phyloP scores from a whole-genome alignment of 169 alveolate genomes.

The Plasmodium gallinaceum region DNA sequence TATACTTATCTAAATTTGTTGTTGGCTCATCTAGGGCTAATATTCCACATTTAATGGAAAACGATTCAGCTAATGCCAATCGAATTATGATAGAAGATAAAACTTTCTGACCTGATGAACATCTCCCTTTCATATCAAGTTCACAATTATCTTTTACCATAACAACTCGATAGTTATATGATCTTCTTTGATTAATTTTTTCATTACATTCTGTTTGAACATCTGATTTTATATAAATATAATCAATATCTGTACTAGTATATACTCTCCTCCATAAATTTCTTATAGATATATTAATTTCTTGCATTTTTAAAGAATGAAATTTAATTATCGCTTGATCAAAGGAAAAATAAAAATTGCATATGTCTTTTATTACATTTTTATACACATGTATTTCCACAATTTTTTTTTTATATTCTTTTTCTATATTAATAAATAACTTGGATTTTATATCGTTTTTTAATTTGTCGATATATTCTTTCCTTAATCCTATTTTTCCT shows the following conservation, averaged over 20 bases:
- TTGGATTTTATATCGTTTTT: constrained; percentile 77
- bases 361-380: constrained; percentile 67
- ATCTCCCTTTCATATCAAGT: constrained; percentile 96
- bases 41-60: constrained; percentile 97
- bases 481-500: constrained; percentile 54
- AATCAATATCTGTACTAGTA: constrained; percentile 95
- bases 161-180: constrained; percentile 88
- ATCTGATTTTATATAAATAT: constrained; percentile 81
- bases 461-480: constrained; percentile 70
- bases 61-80: constrained; percentile 98
- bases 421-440: constrained; percentile 47
- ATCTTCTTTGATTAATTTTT: constrained; percentile 75
- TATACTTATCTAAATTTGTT: constrained; percentile 96
- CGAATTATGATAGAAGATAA: constrained; percentile 97
- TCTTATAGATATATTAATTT: constrained; percentile 94
- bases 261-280: constrained; percentile 97
- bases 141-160: constrained; percentile 90
- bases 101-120: constrained; percentile 98
- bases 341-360: constrained; percentile 74
- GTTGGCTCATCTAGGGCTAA: constrained; percentile 99
- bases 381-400: constrained; percentile 56
- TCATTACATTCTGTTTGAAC: constrained; percentile 26
- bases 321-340: constrained; percentile 82
- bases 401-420: constrained; percentile 65
- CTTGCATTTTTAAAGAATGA: constrained; percentile 93